Percentiles rank a stretch among this genome's conserved stretches.
Evolutionary conservation across 2,329 filamentous ascomycete genomes (phyloP).

Genomic region (Microsporum ferrugineum): DNA sequence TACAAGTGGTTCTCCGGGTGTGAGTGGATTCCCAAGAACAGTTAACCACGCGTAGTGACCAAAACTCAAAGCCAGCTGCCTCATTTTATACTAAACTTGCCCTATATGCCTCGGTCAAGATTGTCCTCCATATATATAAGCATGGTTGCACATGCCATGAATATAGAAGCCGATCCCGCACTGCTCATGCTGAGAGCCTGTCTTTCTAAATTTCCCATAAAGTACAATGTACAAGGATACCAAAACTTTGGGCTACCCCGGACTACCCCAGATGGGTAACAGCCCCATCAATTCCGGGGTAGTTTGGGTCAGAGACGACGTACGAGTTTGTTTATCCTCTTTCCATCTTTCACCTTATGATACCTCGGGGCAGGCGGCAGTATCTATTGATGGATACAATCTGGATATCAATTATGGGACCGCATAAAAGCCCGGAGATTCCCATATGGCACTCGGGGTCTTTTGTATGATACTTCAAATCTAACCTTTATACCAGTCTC

Average conservation of each 20-base stretch:
- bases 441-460: background rate
- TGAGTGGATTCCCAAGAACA: background rate
- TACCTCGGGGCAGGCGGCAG: background rate
- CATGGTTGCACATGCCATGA: conserved; percentile 1
- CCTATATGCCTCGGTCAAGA: background rate
- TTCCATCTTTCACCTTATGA: background rate
- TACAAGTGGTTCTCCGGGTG: background rate
- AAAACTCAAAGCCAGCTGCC: background rate
- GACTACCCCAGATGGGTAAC: background rate
- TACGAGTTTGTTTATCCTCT: background rate
- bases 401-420: background rate
- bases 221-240: background rate
- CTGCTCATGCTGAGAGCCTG: background rate
- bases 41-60: background rate
- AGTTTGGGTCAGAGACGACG: background rate
- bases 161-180: background rate
- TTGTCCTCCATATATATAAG: background rate
- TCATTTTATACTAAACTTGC: background rate
- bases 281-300: background rate
- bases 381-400: background rate
- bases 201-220: background rate
- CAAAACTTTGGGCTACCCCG: background rate
- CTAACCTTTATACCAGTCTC: background rate
- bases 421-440: background rate
- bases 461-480: background rate